Evolutionary conservation across 2,329 filamentous ascomycete species (phyloP), one percentile per base, ranked within the genome.

Genomic region (Corniculantispora saksenae): DNA sequence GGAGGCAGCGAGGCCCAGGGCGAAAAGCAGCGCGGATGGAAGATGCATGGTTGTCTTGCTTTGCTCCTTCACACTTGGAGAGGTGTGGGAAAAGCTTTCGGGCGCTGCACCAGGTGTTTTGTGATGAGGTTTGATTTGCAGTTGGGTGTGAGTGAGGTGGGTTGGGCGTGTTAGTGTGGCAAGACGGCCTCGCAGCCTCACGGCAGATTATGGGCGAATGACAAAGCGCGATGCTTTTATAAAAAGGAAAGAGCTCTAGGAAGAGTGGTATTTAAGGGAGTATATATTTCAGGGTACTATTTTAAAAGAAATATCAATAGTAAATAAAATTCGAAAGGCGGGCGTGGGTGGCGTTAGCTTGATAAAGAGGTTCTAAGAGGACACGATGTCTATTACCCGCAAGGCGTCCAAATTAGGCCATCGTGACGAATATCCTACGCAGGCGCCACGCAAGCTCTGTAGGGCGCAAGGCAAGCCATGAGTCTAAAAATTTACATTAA

Each of bases 11-110:
- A 76, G 68, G 62, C 67, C 64, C 63, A 67, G 55, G 38, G 47
- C 25, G 66, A 75, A 62, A 60, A 70, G 12, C 61, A 69, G 55
- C 60, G 68, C 57, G 50, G 73, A 51, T 13, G 61, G 66, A 61
- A 71, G 64, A 59, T 73, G 73, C 76, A 78, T 79, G 55, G 13
- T 25, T 32, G 57, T 6, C n/a, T 38, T 9, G 51, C 38, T n/a
- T 8, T 48, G 23, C 13, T 1, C 17, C 27, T 15, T 29, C 23
- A 25, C 38, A 40, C 17, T 13, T 23, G 19, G n/a, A 21, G 5
- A 8, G 21, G 29, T n/a, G 55, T 6, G 32, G 32, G 32, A 32
- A 32, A 10, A 32, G 32, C 5, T 5, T 32, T 50, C 8, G 12
- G 9, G 9, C 12, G 21, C n/a, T 50, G 61, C 54, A 25, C 13